Evolutionary conservation across 805 yeast species (phyloP), one percentile per base, ranked within the genome.

Genomic region (Suhomyces sp.): DNA sequence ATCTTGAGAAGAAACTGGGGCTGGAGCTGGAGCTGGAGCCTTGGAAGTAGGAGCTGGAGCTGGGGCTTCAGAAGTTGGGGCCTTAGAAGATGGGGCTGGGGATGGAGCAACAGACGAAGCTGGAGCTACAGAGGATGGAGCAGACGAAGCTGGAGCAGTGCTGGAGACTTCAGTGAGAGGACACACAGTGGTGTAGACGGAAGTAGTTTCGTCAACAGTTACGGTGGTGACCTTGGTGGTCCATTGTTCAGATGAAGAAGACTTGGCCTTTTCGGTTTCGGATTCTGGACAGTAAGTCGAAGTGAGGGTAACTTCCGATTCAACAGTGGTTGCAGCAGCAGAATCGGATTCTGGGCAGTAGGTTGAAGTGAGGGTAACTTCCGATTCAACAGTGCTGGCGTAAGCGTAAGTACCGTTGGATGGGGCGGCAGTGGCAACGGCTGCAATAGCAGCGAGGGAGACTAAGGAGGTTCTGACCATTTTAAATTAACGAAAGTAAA

Each of bases 281-380:
- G 48, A 23, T 17, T 49, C 47, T 44, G 67, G 63, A 50, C 61
- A 57, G 57, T 51, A 56, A 23, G 67, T 59, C 61, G 53, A 55
- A 54, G 22, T 26, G 29, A 54, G 49, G n/a, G 58, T 54, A 33
- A 60, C 55, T 15, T 29, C 42, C 5, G 27, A 38, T 4, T 40
- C 52, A 17, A 53, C 56, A 13, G 44, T 35, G 15, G 46, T 46
- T n/a, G 48, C 40, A 9, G 41, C 23, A 12, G 44, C 36, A 29
- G 47, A 12, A 6, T 45, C 44, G 10, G 54, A 23, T 24, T 49
- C 47, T 41, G 66, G 62, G 48, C 61, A 57, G 56, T 52, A 56
- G 29, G 66, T 59, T 50, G 71, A 62, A 50, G 57, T 55, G 15
- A 54, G 50, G 17, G 58, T 54, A 35, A 60, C 33, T 19, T 29